Evolutionary conservation across 805 yeast genomes (phyloP).

Genomic region (Kodamaea leandrae): DNA sequence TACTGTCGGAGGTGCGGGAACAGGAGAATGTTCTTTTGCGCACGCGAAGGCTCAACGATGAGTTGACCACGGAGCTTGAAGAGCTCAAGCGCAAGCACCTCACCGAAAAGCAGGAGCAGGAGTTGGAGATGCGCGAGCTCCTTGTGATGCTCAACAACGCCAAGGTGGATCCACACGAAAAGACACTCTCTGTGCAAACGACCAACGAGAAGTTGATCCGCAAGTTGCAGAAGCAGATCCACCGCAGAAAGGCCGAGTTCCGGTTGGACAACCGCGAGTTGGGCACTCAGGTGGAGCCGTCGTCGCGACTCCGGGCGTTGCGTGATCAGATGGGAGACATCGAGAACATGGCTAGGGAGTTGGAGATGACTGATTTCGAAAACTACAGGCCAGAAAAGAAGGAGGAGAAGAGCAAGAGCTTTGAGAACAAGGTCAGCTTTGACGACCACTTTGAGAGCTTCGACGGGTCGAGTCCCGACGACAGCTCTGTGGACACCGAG

Average conservation of each 20-base stretch:
- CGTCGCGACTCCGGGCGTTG: conserved; percentile 67
- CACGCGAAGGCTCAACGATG: conserved; percentile 61
- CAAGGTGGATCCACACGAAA: conserved; percentile 32
- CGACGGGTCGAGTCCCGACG: no score
- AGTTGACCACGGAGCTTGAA: conserved; percentile 57
- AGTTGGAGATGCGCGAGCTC: conserved; percentile 73
- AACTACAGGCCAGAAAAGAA: conserved; percentile 23
- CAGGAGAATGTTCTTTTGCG: conserved; percentile 56
- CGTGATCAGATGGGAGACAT: conserved; percentile 82
- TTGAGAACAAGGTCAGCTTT: conserved; percentile 1
- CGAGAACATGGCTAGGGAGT: conserved; percentile 78
- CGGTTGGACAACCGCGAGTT: conserved; percentile 44
- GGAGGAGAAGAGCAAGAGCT: conserved; percentile 2
- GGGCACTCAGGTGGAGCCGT: conserved; percentile 67
- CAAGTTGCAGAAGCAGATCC: conserved; percentile 45
- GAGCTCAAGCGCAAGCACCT: conserved; percentile 59
- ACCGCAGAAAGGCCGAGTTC: conserved; percentile 46
- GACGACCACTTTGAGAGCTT: no score
- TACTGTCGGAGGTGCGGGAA: conserved; percentile 62
- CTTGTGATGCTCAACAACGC: conserved; percentile 53
- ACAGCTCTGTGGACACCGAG: conserved; percentile 3
- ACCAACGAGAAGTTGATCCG: conserved; percentile 36
- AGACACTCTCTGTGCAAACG: conserved; percentile 33
- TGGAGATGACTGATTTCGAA: conserved; percentile 82
- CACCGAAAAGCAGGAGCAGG: conserved; percentile 71